phyloP scores from a whole-genome alignment of 1,284 basidiomycete genomes.

The Stereum hirsutum region DNA sequence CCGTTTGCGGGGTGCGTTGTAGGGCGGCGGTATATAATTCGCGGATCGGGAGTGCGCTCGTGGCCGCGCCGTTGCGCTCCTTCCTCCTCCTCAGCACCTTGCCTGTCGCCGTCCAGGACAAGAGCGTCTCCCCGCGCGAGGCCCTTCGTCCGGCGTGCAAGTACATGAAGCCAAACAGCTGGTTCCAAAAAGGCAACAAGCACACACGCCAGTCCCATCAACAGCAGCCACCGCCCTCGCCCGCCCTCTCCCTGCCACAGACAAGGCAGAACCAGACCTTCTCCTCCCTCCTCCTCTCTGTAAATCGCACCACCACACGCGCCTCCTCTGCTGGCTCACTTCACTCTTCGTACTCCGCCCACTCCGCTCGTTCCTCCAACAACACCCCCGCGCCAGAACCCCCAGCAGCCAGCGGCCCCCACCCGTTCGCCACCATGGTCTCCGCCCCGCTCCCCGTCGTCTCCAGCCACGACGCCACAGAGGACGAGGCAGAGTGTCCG shows the following conservation, averaged over 20 bases:
- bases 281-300: constrained; percentile 28
- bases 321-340: constrained; percentile 27
- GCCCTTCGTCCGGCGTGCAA: not conserved
- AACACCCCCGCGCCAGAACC: constrained; percentile 12
- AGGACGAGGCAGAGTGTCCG: constrained; percentile 81
- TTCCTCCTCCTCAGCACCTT: not conserved
- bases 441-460: constrained; percentile 60
- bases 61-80: not conserved
- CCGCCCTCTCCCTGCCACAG: constrained; percentile 26
- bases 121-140: not conserved
- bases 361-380: constrained; percentile 13
- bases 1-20: no score
- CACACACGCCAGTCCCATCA: constrained; percentile 5
- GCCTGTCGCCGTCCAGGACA: not conserved
- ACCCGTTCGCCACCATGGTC: constrained; percentile 46
- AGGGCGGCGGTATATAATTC: no score
- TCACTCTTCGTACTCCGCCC: constrained; percentile 24
- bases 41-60: no score
- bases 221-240: constrained; percentile 28
- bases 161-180: constrained; percentile 12
- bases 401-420: constrained; percentile 18
- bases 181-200: constrained; percentile 12
- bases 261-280: constrained; percentile 23
- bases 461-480: constrained; percentile 47
- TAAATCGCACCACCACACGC: constrained; percentile 22